Conservation (phyloP, 176 grass and related monocot genomes). For the Alopecurus myosuroides region DNA sequence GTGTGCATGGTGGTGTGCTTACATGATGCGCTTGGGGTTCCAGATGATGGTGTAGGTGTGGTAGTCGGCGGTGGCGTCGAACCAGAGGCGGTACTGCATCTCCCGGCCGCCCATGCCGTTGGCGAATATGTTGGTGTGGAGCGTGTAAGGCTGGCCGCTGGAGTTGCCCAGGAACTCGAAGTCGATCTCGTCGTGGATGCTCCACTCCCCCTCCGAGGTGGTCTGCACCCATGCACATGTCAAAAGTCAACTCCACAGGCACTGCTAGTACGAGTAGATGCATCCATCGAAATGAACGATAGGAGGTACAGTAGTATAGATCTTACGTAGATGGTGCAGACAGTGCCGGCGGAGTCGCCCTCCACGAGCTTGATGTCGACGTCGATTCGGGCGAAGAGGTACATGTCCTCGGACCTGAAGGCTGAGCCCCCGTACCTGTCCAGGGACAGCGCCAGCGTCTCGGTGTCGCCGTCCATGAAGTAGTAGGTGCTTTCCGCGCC, state of each 20-base stretch:
- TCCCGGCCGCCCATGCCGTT: slow-evolving; percentile 51
- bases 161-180: slow-evolving; percentile 73
- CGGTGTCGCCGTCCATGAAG: slow-evolving; percentile 27
- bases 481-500: slow-evolving; percentile 26
- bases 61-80: slow-evolving; percentile 56
- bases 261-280: too few relatives aligned
- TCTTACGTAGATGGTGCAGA: slow-evolving; percentile 66
- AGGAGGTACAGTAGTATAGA: neutral
- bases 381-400: slow-evolving; percentile 47
- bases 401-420: slow-evolving; percentile 45
- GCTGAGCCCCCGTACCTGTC: slow-evolving; percentile 28
- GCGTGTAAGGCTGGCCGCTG: slow-evolving; percentile 52
- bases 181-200: slow-evolving; percentile 68
- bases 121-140: slow-evolving; percentile 79
- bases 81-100: slow-evolving; percentile 67
- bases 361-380: slow-evolving; percentile 64
- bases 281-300: too few relatives aligned
- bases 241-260: slow-evolving; percentile 22
- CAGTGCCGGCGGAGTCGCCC: slow-evolving; percentile 69
- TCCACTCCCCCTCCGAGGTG: slow-evolving; percentile 41
- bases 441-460: slow-evolving; percentile 32
- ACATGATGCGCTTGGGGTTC: slow-evolving; percentile 72
- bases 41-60: slow-evolving; percentile 82
- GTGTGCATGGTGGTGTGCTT: neutral
- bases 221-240: slow-evolving; percentile 30